Base-by-base conservation (phyloP, 208 protist genomes). In the Trypanosoma congolense region DNA sequence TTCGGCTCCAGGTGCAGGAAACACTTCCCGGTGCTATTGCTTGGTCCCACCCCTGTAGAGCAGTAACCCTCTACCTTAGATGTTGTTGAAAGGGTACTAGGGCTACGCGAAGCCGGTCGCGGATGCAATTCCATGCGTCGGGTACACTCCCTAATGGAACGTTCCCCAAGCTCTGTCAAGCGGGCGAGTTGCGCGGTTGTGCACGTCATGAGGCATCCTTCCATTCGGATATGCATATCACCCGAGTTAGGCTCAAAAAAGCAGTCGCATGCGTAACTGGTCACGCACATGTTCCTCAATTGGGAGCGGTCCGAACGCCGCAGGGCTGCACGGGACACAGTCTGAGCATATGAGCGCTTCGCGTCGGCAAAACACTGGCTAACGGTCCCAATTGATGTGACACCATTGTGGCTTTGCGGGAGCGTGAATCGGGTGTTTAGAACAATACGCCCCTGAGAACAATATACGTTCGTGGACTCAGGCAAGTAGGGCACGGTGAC, bases 401-500 rank as follows among this genome's bases (percentile, higher is more conserved):
- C 46, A 55, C 59, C 46, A 58, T 65, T 14, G 14, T 49, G 41
- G 62, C 14, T 54, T 68, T 57, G 52, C n/a, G 21, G 51, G 55
- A 82, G 43, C 40, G 74, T 56, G 61, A 77, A 95, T 46, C 84
- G 81, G 8, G 83, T 71, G 36, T 80, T 65, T 41, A 95, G 38
- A 19, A 82, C 68, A 42, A 95, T 73, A 24, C 75, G 63, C 48
- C 91, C 72, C 60, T 90, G 83, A 43, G 64, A 79, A 30, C 76
- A 65, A 47, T 77, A 89, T 8, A 62, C 50, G 65, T 83, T 89
- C 9, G 73, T 69, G 24, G 53, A 69, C 45, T 87, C 79, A 9
- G 87, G 77, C 21, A 90, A 60, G 57, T 95, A 95, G 6, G 87
- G 87, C 29, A 90, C 69, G 5, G 84, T 92, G 9, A 95, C 63